Percentiles rank a stretch among this genome's conserved stretches.
Evolutionary conservation across 306 rosid genomes (phyloP).

Genomic region (Pyrus betulifolia): DNA sequence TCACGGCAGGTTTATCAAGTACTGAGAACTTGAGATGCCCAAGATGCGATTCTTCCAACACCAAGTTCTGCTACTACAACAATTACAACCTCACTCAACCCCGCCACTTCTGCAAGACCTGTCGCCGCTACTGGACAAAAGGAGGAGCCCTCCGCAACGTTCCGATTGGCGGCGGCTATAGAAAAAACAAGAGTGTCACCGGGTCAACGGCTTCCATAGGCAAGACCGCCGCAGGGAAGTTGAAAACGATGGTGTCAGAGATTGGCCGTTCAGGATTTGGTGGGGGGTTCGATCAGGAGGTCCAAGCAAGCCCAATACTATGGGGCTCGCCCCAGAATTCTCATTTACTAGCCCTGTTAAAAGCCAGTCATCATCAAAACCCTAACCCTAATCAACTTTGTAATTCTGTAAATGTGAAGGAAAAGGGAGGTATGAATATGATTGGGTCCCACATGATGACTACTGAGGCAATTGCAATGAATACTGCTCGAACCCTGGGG

Average conservation of each 20-base stretch:
- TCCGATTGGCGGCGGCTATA: constrained; percentile 71
- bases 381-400: constrained; percentile 27
- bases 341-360: constrained; percentile 53
- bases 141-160: constrained; percentile 71
- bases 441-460: constrained; percentile 44
- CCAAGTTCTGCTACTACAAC: constrained; percentile 88
- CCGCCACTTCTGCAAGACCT: constrained; percentile 95
- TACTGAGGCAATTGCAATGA: constrained; percentile 22
- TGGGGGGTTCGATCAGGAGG: constrained; percentile 34
- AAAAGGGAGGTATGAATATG: constrained; percentile 37
- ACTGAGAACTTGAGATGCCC: constrained; percentile 66
- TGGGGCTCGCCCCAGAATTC: constrained; percentile 94
- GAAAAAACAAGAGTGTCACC: constrained; percentile 48
- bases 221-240: constrained; percentile 33
- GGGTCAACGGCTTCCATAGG: constrained; percentile 20
- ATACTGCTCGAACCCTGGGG: constrained; percentile 24
- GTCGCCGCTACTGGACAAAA: constrained; percentile 95
- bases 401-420: constrained; percentile 29
- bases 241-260: constrained; percentile 52
- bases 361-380: constrained; percentile 46
- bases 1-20: constrained; percentile 20
- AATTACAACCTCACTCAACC: constrained; percentile 97
- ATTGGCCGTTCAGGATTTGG: constrained; percentile 38
- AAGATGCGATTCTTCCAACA: constrained; percentile 71
- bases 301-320: constrained; percentile 44